Conservation (phyloP, 192 early-diverging fungal species). For the Coemansia sp. region DNA sequence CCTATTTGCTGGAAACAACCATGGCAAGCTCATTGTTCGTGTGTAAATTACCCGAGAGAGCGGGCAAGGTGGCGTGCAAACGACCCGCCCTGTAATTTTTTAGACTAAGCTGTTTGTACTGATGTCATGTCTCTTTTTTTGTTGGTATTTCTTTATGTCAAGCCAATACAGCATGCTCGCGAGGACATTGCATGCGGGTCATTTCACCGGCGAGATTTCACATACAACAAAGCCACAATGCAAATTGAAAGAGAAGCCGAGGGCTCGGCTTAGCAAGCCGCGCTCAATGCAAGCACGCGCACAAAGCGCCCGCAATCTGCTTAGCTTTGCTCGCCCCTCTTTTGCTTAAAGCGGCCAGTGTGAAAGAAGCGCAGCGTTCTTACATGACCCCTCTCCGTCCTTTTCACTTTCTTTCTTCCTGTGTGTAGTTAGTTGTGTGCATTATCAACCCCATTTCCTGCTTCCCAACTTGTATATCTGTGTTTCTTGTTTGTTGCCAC, state of each 20-base stretch:
- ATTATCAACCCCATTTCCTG: neutral
- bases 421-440: neutral
- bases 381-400: too few relatives aligned
- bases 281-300: neutral
- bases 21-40: slow-evolving; percentile 64
- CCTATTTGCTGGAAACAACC: slow-evolving; percentile 60
- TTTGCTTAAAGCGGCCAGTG: neutral
- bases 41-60: slow-evolving; percentile 8
- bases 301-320: neutral
- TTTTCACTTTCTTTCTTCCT: neutral
- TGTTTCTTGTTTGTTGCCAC: neutral
- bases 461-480: neutral
- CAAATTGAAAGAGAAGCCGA: too few relatives aligned
- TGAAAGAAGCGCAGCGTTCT: too few relatives aligned
- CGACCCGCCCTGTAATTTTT: neutral
- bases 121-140: too few relatives aligned
- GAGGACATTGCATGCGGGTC: too few relatives aligned
- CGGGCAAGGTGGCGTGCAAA: too few relatives aligned
- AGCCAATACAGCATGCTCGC: too few relatives aligned
- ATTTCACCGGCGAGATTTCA: too few relatives aligned
- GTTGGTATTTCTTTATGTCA: too few relatives aligned
- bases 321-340: slow-evolving; percentile 1
- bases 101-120: too few relatives aligned
- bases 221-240: too few relatives aligned
- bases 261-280: too few relatives aligned